Evolutionary conservation across 2,329 filamentous ascomycete species (phyloP), one percentile per base, ranked within the genome.

Genomic region (Pseudogymnoascus pannorum): DNA sequence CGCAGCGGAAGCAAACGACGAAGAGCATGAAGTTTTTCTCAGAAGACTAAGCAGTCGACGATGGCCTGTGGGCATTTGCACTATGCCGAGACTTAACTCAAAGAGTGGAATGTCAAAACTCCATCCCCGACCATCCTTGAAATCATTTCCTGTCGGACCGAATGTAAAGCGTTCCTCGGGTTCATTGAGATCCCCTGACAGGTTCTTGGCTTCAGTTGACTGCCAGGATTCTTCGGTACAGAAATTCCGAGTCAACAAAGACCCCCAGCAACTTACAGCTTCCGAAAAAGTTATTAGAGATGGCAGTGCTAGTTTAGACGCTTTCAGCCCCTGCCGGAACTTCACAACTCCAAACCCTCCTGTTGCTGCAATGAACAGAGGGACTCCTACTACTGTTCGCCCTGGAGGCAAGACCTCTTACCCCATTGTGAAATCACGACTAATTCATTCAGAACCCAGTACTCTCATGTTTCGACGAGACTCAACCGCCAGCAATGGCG

Each of bases 161-260:
- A 68, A 60, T 16, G 62, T 59, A 16, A 64, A 60, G 18, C 57
- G 36, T 16, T 67, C 65, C 1, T 54, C 48, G 2, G 59, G 64
- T 11, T 69, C 67, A n/a, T 26, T 67, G 9, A 63, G 65, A 58
- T 64, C 75, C 9, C 79, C 79, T 20, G 85, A 88, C 70, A 78
- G 86, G 26, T 88, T 87, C 68, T 79, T 87, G 48, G 57, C 31
- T 18, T 58, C 57, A 14, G 57, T 58, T 18, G 57, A 38, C 36
- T 6, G 4, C 4, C 72, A 74, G 20, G 67, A 73, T 35, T 72
- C 76, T 14, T 73, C 77, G 22, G 76, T 63, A 14, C 62, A 81
- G 60, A 79, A 76, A 54, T 85, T 82, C 65, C 78, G 77, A 62
- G 66, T 83, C 29, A 79, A 76, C 65, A 84, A 81, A 66, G 72